A percentile compares a stretch with the other conserved stretches of the same genome.
Evolutionary conservation across 164 flowering plant genomes (phyloP).

Genomic region (Amborella trichopoda): DNA sequence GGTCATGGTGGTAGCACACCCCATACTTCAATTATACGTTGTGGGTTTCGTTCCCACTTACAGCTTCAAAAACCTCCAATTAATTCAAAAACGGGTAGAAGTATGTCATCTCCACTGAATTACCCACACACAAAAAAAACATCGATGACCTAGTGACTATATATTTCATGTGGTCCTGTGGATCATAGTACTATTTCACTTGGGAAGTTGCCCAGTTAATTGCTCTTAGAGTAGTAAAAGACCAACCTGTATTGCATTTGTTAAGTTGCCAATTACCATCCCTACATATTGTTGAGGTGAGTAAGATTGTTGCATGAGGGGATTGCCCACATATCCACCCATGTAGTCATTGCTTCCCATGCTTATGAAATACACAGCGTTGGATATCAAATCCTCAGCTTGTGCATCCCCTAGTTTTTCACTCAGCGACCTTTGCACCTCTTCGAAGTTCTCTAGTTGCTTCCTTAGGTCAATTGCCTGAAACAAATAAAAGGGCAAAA

Average conservation of each 20-base stretch:
- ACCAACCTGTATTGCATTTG: conserved; percentile 32
- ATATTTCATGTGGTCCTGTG: too few relatives aligned
- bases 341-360: conserved; percentile 54
- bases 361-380: conserved; percentile 49
- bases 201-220: too few relatives aligned
- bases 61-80: too few relatives aligned
- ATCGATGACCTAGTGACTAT: too few relatives aligned
- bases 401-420: conserved; percentile 24
- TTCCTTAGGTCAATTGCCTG: conserved; percentile 40
- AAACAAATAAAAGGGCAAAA: conserved; percentile 2
- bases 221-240: background rate
- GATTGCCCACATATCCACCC: conserved; percentile 38
- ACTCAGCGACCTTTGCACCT: conserved; percentile 19
- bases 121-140: too few relatives aligned
- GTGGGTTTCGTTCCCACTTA: too few relatives aligned
- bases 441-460: conserved; percentile 35
- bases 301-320: conserved; percentile 20
- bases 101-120: too few relatives aligned
- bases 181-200: too few relatives aligned
- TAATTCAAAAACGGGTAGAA: too few relatives aligned
- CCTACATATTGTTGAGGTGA: conserved; percentile 24
- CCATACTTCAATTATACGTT: too few relatives aligned
- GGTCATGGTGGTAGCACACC: too few relatives aligned
- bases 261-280: conserved; percentile 49
- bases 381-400: conserved; percentile 23